phyloP scores from a whole-genome alignment of 495 filamentous ascomycete species.

The Aspergillus nanangensis region DNA sequence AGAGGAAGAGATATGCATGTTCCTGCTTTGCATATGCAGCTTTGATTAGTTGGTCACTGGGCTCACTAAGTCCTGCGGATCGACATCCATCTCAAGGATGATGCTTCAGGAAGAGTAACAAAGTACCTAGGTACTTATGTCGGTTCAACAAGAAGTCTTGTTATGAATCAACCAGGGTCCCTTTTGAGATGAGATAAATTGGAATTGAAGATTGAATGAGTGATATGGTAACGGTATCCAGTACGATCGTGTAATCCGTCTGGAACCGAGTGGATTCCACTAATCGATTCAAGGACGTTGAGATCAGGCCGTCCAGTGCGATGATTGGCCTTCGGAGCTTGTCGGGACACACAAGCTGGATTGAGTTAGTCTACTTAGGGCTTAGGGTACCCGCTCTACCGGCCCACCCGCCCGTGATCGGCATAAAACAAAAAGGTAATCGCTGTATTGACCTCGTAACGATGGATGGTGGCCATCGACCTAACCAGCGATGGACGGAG shows the following conservation, averaged over 20 bases:
- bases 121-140: too few relatives aligned
- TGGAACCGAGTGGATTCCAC: conserved; percentile 8
- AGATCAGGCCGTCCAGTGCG: conserved; percentile 3
- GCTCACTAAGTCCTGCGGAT: neutral
- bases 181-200: too few relatives aligned
- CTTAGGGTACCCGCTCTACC: conserved; percentile 28
- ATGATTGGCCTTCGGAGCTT: conserved; percentile 33
- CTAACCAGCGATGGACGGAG: neutral
- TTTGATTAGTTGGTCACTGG: neutral
- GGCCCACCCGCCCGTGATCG: conserved; percentile 21
- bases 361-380: conserved; percentile 5
- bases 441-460: neutral
- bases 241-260: conserved; percentile 2
- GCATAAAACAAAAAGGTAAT: conserved; percentile 4
- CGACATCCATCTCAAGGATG: too few relatives aligned
- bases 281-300: conserved; percentile 4
- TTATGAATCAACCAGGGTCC: too few relatives aligned
- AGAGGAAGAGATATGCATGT: too few relatives aligned
- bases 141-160: too few relatives aligned
- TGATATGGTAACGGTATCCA: neutral
- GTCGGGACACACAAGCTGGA: conserved; percentile 23
- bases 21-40: neutral
- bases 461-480: neutral
- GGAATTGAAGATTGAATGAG: too few relatives aligned
- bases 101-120: too few relatives aligned